phyloP scores from a whole-genome alignment of 2,329 filamentous ascomycete genomes.

The Botrytis byssoidea region DNA sequence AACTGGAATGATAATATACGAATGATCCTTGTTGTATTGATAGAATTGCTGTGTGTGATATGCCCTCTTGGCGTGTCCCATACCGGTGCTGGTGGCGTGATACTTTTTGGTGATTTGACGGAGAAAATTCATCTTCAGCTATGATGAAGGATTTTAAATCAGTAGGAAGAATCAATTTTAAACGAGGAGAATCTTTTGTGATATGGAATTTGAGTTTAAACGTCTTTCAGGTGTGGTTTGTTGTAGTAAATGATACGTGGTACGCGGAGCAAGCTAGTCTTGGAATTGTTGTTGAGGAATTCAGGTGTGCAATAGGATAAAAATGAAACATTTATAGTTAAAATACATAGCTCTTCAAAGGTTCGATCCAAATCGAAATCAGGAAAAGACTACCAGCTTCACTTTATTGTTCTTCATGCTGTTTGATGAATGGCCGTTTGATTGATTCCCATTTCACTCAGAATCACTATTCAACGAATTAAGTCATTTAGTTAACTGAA shows the following conservation, averaged over 20 bases:
- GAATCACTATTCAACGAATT: not conserved
- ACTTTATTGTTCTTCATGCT: not conserved
- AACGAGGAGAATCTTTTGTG: not conserved
- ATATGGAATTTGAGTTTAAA: not conserved
- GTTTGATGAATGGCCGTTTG: not conserved
- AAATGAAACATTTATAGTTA: not conserved
- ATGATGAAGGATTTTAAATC: not conserved
- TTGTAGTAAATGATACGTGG: not conserved
- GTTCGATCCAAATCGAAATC: accelerated
- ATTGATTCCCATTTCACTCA: not conserved
- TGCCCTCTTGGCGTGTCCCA: not conserved
- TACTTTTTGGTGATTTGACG: not conserved
- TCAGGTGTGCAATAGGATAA: not conserved
- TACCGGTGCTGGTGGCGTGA: no score
- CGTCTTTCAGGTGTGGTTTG: not conserved
- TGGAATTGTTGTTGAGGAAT: not conserved
- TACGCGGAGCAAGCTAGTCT: not conserved
- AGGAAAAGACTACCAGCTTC: not conserved
- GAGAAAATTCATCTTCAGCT: not conserved
- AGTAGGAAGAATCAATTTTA: not conserved
- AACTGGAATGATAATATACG: not conserved
- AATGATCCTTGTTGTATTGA: not conserved
- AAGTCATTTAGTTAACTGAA: not conserved
- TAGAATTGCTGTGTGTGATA: not conserved
- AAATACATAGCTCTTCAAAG: not conserved